A percentile compares a stretch with the other conserved stretches of the same genome.
Evolutionary conservation across 2,329 filamentous ascomycete genomes (phyloP).

Genomic region (Claviceps digitariae): DNA sequence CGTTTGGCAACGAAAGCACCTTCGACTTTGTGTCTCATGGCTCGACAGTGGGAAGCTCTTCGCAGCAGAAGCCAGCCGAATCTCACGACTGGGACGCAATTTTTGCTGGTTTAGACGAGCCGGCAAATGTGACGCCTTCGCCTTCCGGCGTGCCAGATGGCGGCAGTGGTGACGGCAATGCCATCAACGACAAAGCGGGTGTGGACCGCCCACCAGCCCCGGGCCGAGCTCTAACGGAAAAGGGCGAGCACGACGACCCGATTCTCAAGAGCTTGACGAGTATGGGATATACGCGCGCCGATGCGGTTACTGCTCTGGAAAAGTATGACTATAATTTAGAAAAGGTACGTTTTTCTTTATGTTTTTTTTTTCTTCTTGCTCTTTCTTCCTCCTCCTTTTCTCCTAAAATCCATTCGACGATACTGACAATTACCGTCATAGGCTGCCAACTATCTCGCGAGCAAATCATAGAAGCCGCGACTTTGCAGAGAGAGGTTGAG

Average conservation of each 20-base stretch:
- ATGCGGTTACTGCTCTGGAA: slow-evolving; percentile 70
- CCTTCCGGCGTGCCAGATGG: slow-evolving; percentile 6
- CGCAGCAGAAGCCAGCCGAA: slow-evolving; percentile 28
- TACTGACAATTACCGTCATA: slow-evolving; percentile 10
- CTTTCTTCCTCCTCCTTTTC: background rate
- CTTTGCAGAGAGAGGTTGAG: background rate
- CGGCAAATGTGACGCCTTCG: slow-evolving; percentile 20
- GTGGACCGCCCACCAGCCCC: slow-evolving; percentile 15
- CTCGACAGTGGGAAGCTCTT: slow-evolving; percentile 21
- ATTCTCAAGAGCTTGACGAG: slow-evolving; percentile 78
- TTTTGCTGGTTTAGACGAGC: slow-evolving; percentile 65
- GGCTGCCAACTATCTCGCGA: slow-evolving; percentile 44
- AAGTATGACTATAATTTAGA: slow-evolving; percentile 95
- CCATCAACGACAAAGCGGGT: slow-evolving; percentile 7
- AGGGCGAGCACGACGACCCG: slow-evolving; percentile 76
- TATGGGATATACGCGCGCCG: slow-evolving; percentile 72
- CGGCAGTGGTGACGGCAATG: background rate
- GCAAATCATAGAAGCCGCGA: slow-evolving; percentile 28
- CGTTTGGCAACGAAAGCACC: slow-evolving; percentile 41
- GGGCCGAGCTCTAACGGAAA: slow-evolving; percentile 57
- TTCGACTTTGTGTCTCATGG: slow-evolving; percentile 42
- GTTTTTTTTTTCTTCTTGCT: background rate
- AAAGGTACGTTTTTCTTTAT: slow-evolving; percentile 44
- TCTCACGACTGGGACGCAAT: slow-evolving; percentile 89
- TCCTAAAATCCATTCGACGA: background rate